Conservation (phyloP, 2,329 filamentous ascomycete genomes). For the Aspergillus uvarum region DNA sequence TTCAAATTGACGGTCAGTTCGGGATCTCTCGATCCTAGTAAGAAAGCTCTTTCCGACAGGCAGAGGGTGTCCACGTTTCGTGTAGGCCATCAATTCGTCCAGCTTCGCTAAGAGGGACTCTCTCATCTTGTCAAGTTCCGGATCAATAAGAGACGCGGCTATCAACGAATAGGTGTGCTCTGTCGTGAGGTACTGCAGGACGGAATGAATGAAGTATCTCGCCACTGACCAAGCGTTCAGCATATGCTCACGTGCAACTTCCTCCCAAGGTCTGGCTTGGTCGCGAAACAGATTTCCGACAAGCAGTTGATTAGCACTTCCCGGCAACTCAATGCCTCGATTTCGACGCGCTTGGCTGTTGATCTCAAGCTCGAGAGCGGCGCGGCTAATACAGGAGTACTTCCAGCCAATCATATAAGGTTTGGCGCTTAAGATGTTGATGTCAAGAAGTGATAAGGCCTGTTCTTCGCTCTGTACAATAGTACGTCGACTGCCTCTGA, state of each 20-base stretch:
- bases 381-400: too few species aligned
- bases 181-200: conserved; percentile 29
- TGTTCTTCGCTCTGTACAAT: conserved; percentile 17
- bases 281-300: conserved; percentile 36
- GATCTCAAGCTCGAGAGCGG: conserved; percentile 10
- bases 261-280: conserved; percentile 35
- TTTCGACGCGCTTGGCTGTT: conserved; percentile 28
- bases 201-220: conserved; percentile 20
- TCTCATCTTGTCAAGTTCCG: conserved; percentile 26
- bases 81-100: conserved; percentile 22
- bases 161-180: conserved; percentile 22
- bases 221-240: conserved; percentile 25
- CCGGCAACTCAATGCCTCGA: conserved; percentile 38
- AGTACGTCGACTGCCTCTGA: conserved; percentile 14
- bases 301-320: conserved; percentile 33
- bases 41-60: conserved; percentile 21
- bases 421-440: conserved; percentile 8
- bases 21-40: conserved; percentile 5
- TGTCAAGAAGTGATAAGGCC: too few species aligned
- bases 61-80: conserved; percentile 25
- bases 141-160: conserved; percentile 15
- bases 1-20: conserved; percentile 12
- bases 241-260: conserved; percentile 28
- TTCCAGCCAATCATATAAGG: background rate
- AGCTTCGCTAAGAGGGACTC: conserved; percentile 22